Percentiles rank a stretch among this genome's conserved stretches.
phyloP scores from a whole-genome alignment of 1,139 yeast genomes.

The Geotrichum phurueaensis region DNA sequence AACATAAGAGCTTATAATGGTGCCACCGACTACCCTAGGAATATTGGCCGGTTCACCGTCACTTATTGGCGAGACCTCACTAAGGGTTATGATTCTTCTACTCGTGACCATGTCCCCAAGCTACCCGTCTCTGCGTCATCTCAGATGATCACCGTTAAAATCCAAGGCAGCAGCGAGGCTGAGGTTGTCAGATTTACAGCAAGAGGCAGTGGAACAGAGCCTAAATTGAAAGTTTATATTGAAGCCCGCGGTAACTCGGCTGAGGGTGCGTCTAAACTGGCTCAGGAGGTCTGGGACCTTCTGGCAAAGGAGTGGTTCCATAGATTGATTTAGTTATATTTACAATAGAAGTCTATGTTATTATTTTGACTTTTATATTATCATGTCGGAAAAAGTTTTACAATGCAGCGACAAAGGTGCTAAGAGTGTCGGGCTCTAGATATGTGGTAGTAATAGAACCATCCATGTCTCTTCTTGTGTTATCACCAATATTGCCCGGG shows the following conservation, averaged over 20 bases:
- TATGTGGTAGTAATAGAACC: neutral
- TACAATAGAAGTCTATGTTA: neutral
- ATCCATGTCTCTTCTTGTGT: conserved; percentile 14
- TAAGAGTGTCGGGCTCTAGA: conserved; percentile 9
- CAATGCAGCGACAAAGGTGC: conserved; percentile 2
- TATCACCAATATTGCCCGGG: conserved; percentile 27
- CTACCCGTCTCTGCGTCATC: conserved; percentile 67
- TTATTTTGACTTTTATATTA: neutral
- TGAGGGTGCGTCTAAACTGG: conserved; percentile 45
- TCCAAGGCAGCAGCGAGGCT: conserved; percentile 25
- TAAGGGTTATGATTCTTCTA: conserved; percentile 67
- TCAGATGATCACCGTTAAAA: conserved; percentile 76
- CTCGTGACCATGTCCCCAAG: conserved; percentile 50
- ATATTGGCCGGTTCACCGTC: conserved; percentile 52
- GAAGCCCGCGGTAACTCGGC: conserved; percentile 59
- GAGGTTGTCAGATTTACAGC: conserved; percentile 66
- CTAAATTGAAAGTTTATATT: conserved; percentile 84
- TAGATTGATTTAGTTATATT: conserved; percentile 2
- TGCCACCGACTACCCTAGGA: conserved; percentile 36
- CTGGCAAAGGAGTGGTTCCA: conserved; percentile 39
- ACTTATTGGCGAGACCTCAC: conserved; percentile 79
- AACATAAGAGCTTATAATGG: conserved; percentile 38
- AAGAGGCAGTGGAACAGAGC: conserved; percentile 96
- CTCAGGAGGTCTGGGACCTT: conserved; percentile 62
- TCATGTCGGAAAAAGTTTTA: neutral